Evolutionary conservation across 2,329 filamentous ascomycete species (phyloP).

Genomic region (Stemphylium vesicarium): DNA sequence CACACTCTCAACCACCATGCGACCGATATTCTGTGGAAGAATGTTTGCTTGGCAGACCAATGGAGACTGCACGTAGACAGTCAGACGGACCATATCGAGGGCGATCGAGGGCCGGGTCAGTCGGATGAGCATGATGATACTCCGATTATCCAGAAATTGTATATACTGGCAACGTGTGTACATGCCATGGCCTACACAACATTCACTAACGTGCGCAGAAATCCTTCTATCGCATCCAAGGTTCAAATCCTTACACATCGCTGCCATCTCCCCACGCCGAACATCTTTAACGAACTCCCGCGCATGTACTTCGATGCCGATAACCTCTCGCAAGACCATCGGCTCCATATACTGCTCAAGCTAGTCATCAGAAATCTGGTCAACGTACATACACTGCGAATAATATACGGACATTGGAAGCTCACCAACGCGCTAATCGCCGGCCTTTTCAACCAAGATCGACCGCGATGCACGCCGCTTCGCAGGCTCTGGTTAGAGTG

Average conservation of each 20-base stretch:
- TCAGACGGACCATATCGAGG: constrained; percentile 14
- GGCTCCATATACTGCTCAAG: constrained; percentile 49
- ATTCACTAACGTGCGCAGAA: constrained; percentile 34
- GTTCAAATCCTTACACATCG: constrained; percentile 54
- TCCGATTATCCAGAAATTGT: constrained; percentile 52
- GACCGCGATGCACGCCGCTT: constrained; percentile 39
- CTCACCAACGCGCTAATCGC: constrained; percentile 50
- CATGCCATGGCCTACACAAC: neutral
- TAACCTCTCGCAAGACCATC: constrained; percentile 49
- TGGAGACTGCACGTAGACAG: constrained; percentile 35
- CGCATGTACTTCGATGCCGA: constrained; percentile 48
- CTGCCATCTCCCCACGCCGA: constrained; percentile 55
- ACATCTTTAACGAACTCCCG: constrained; percentile 54
- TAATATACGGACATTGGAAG: constrained; percentile 53
- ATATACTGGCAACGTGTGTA: constrained; percentile 49
- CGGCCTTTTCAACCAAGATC: constrained; percentile 47
- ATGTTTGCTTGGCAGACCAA: constrained; percentile 51
- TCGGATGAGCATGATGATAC: constrained; percentile 49
- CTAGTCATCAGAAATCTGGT: constrained; percentile 50
- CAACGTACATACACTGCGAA: constrained; percentile 53
- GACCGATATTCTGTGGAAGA: constrained; percentile 49
- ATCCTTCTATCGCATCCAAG: constrained; percentile 50
- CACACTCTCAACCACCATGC: constrained; percentile 46
- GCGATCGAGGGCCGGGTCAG: constrained; percentile 22
- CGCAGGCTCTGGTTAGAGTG: constrained; percentile 56